A percentile compares a stretch with the other conserved stretches of the same genome.
Evolutionary conservation across 345 rosid genomes (phyloP).

Genomic region (Rubroshorea leprosula): DNA sequence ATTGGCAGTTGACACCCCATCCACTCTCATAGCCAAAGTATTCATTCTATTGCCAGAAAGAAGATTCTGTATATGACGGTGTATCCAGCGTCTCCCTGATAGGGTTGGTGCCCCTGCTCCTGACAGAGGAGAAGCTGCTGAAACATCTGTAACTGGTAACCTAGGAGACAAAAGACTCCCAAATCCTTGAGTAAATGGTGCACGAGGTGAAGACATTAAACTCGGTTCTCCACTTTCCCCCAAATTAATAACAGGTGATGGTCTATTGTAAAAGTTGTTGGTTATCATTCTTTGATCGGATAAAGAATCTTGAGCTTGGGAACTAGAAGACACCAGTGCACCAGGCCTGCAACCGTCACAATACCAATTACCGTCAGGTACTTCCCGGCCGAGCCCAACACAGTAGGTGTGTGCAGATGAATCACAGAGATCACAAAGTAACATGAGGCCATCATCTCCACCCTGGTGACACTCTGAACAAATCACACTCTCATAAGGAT

Average conservation of each 20-base stretch:
- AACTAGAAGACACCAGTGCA: conserved; percentile 69
- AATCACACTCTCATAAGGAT: conserved; percentile 87
- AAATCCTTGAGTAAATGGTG: conserved; percentile 34
- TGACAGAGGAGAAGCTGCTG: conserved; percentile 48
- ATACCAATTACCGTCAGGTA: conserved; percentile 98
- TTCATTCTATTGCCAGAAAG: conserved; percentile 48
- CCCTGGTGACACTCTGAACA: conserved; percentile 96
- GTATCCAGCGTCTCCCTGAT: conserved; percentile 73
- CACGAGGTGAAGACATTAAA: conserved; percentile 46
- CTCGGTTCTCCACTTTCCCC: conserved; percentile 48
- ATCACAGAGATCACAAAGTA: conserved; percentile 94
- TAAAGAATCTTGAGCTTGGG: conserved; percentile 43
- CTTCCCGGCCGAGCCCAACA: conserved; percentile 91
- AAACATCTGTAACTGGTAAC: conserved; percentile 45
- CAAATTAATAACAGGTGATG: conserved; percentile 36
- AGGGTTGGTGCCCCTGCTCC: conserved; percentile 78
- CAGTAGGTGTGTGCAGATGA: conserved; percentile 98
- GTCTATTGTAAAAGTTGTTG: conserved; percentile 39
- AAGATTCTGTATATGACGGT: conserved; percentile 75
- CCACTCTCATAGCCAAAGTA: conserved; percentile 37
- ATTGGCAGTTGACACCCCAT: conserved; percentile 39
- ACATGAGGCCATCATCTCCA: conserved; percentile 96
- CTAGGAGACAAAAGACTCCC: conserved; percentile 64
- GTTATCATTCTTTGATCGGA: conserved; percentile 45
- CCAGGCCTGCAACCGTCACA: conserved; percentile 89